Evolutionary conservation across 148 eudicot genomes (phyloP).

Genomic region (Fagopyrum esculentum): DNA sequence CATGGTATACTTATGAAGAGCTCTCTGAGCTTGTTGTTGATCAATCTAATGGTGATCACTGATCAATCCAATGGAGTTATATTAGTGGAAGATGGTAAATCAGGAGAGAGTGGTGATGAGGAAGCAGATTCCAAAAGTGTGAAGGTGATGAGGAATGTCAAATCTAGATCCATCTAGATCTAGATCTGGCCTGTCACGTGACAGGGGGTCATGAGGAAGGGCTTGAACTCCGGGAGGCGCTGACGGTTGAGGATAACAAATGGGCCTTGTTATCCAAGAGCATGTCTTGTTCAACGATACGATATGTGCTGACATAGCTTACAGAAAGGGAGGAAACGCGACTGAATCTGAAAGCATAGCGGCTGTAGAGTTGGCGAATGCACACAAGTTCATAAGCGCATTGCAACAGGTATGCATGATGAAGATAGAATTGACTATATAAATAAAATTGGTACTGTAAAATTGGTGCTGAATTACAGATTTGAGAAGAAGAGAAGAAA

Average conservation of each 20-base stretch:
- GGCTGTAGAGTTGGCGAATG: constrained; percentile 62
- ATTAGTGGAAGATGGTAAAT: constrained; percentile 25
- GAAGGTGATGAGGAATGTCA: constrained; percentile 68
- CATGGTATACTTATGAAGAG: constrained; percentile 11
- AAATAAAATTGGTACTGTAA: too few species aligned
- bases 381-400: constrained; percentile 59
- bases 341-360: constrained; percentile 47
- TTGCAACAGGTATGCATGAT: constrained; percentile 39
- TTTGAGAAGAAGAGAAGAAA: too few species aligned
- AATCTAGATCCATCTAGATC: too few species aligned
- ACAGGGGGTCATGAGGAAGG: too few species aligned
- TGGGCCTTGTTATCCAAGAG: constrained; percentile 80
- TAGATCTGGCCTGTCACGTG: too few species aligned
- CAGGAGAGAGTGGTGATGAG: constrained; percentile 34
- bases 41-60: not conserved
- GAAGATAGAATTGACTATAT: too few species aligned
- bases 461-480: too few species aligned
- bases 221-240: too few species aligned
- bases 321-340: constrained; percentile 57
- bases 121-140: constrained; percentile 33
- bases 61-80: constrained; percentile 18
- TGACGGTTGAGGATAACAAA: constrained; percentile 58
- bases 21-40: constrained; percentile 12
- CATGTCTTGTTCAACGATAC: constrained; percentile 59
- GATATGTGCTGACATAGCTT: constrained; percentile 57